A percentile compares a stretch with the other conserved stretches of the same genome.
These are phyloP conservation scores for Magnaporthales sp. DNA, from an alignment of 2,329 filamentous ascomycete species.

Conservation along the genomic window DNA sequence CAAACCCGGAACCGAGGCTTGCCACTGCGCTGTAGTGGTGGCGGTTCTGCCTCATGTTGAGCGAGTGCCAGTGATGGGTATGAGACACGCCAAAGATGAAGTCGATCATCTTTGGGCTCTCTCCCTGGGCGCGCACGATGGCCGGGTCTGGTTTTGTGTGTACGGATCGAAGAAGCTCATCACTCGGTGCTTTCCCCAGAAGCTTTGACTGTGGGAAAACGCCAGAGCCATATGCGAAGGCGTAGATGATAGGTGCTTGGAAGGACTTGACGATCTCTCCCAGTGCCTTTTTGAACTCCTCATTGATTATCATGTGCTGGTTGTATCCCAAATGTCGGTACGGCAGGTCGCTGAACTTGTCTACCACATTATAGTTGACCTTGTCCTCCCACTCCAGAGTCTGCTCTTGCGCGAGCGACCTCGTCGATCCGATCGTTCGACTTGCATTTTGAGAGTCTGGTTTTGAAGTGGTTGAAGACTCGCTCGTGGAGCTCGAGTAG, in stretches of 20 bases:
- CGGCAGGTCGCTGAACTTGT: slow-evolving; percentile 67
- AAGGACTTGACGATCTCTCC: slow-evolving; percentile 87
- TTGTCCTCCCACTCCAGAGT: slow-evolving; percentile 63
- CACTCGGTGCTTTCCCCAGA: slow-evolving; percentile 43
- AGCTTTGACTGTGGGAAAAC: slow-evolving; percentile 72
- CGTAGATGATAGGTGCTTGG: slow-evolving; percentile 86
- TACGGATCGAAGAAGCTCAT: slow-evolving; percentile 51
- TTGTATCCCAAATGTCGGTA: slow-evolving; percentile 83
- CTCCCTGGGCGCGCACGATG: slow-evolving; percentile 76
- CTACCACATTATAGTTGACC: slow-evolving; percentile 56
- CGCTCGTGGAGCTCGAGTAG: not conserved
- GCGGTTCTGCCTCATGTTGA: slow-evolving; percentile 82
- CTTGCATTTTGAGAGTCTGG: not conserved
- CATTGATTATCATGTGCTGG: slow-evolving; percentile 91
- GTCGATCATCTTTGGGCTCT: slow-evolving; percentile 92
- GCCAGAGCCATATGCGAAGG: slow-evolving; percentile 94
- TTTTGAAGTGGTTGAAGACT: not conserved
- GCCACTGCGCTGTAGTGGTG: slow-evolving; percentile 87
- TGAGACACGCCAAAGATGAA: slow-evolving; percentile 96
- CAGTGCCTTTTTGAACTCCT: slow-evolving; percentile 87
- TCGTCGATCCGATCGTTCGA: not conserved
- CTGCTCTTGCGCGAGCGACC: slow-evolving; percentile 4
- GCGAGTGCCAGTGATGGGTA: slow-evolving; percentile 91
- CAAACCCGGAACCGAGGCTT: slow-evolving; percentile 72
- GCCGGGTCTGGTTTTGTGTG: slow-evolving; percentile 77